These are phyloP conservation scores for Cephalotrichum gorgonifer DNA, from an alignment of 2,329 filamentous ascomycete species.

Conservation along the genomic window DNA sequence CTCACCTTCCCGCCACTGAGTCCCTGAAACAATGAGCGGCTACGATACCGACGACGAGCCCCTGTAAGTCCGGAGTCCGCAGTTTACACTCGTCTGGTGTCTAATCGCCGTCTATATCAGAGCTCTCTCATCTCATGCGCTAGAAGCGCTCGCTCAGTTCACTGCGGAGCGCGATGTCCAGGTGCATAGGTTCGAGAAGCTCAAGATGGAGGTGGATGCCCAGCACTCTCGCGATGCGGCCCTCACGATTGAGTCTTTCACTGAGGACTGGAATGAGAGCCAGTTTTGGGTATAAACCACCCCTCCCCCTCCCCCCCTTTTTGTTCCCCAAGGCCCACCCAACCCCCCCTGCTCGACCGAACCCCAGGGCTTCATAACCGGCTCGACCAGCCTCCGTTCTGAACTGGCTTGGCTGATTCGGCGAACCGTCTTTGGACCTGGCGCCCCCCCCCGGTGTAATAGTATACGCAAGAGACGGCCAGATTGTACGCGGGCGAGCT, in stretches of 20 bases:
- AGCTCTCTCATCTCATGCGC: constrained; percentile 53
- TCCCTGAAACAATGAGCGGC: constrained; percentile 8
- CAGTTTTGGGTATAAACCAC: constrained; percentile 63
- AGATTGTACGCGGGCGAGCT: constrained; percentile 52
- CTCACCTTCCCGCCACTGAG: background rate
- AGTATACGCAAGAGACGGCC: constrained; percentile 68
- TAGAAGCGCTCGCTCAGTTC: constrained; percentile 64
- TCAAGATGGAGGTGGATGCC: constrained; percentile 52
- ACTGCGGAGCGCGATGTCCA: constrained; percentile 61
- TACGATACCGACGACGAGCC: constrained; percentile 33
- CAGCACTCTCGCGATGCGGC: constrained; percentile 15
- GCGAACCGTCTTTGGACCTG: background rate
- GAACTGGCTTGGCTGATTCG: background rate
- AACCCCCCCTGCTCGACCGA: background rate
- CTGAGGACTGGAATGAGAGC: constrained; percentile 73
- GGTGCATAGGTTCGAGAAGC: constrained; percentile 55
- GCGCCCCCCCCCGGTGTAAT: background rate
- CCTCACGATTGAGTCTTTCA: constrained; percentile 58
- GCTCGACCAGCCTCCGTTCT: background rate
- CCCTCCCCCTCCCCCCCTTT: background rate
- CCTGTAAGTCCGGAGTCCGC: constrained; percentile 23
- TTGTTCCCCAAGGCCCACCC: background rate
- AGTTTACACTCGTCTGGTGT: background rate
- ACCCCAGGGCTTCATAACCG: background rate
- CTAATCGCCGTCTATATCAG: constrained; percentile 21